phyloP scores from a whole-genome alignment of 2,329 filamentous ascomycete genomes.

The Neofusicoccum umdonicola region DNA sequence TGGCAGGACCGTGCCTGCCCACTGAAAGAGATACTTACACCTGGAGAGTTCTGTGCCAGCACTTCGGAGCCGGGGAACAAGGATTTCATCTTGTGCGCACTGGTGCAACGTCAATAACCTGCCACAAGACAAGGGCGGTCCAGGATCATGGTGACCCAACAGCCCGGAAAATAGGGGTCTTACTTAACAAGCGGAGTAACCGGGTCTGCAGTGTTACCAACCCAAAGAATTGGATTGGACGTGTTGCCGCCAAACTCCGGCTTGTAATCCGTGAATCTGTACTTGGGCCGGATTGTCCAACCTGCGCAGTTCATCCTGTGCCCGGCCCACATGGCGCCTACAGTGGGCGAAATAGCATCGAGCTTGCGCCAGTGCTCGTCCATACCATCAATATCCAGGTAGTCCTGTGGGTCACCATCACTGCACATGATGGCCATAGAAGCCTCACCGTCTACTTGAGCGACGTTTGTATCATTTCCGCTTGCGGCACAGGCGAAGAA shows the following conservation, averaged over 20 bases:
- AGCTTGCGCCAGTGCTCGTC: constrained; percentile 35
- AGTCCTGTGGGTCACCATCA: constrained; percentile 38
- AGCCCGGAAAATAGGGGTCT: neutral
- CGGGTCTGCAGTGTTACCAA: constrained; percentile 58
- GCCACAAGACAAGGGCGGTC: no score
- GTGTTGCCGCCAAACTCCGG: constrained; percentile 38
- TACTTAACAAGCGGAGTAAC: constrained; percentile 54
- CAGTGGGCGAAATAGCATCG: constrained; percentile 31
- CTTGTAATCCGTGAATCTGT: constrained; percentile 28
- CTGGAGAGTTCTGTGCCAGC: constrained; percentile 31
- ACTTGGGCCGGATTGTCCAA: constrained; percentile 36
- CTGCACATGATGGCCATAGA: constrained; percentile 38
- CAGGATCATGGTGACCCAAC: no score
- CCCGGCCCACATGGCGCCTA: constrained; percentile 39
- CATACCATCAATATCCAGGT: constrained; percentile 28
- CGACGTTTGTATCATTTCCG: constrained; percentile 24
- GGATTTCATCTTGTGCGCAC: constrained; percentile 6
- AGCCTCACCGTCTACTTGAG: constrained; percentile 20
- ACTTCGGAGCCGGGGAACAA: constrained; percentile 28
- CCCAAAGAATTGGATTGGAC: constrained; percentile 55
- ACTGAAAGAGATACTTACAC: constrained; percentile 18
- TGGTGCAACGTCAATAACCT: neutral
- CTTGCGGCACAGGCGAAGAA: constrained; percentile 30
- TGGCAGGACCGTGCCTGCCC: no score
- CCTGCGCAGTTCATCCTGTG: constrained; percentile 38